Evolutionary conservation across 495 filamentous ascomycete species (phyloP).

Genomic region (Aspergillus cristatus): DNA sequence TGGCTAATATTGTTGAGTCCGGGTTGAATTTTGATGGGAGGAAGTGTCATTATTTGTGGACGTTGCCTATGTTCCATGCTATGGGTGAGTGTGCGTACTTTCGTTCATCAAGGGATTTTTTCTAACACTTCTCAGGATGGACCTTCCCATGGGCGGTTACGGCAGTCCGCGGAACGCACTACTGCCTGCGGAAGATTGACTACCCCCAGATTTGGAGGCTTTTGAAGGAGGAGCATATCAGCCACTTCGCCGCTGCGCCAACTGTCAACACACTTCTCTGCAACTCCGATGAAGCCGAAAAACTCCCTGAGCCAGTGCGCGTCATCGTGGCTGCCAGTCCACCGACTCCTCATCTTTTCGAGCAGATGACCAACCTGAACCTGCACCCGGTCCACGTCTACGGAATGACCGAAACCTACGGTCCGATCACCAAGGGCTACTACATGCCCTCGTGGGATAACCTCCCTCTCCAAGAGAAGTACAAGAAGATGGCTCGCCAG

Average conservation of each 20-base stretch:
- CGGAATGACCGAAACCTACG: constrained; percentile 91
- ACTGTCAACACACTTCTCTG: constrained; percentile 95
- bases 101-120: not conserved
- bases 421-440: constrained; percentile 92
- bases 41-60: constrained; percentile 82
- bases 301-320: constrained; percentile 59
- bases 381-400: constrained; percentile 91
- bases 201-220: constrained; percentile 87
- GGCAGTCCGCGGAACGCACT: constrained; percentile 85
- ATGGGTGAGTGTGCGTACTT: constrained; percentile 52
- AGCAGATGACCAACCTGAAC: constrained; percentile 83
- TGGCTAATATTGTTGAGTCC: constrained; percentile 83
- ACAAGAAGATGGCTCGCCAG: constrained; percentile 80
- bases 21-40: constrained; percentile 62
- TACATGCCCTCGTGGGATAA: constrained; percentile 71
- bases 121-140: constrained; percentile 42
- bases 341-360: constrained; percentile 79
- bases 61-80: constrained; percentile 93
- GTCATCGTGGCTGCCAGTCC: constrained; percentile 92
- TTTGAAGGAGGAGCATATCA: constrained; percentile 74
- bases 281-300: constrained; percentile 58
- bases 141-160: constrained; percentile 86
- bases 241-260: constrained; percentile 92
- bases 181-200: constrained; percentile 89
- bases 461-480: constrained; percentile 63